Conservation (phyloP, 139 green algal species). For the Picochlorum sp. region DNA sequence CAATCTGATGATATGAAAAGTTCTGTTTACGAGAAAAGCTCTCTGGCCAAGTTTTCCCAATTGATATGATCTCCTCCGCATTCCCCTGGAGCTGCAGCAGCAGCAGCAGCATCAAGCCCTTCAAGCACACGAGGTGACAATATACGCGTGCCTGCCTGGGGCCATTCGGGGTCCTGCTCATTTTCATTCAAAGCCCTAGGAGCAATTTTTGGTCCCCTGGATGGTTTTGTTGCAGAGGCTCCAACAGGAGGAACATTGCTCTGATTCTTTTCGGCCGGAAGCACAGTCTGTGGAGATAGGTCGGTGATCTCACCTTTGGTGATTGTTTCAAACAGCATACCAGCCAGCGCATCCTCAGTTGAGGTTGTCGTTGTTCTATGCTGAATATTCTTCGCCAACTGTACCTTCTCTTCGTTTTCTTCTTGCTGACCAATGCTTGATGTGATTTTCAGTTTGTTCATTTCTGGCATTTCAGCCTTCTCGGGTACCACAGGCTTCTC, state of each 20-base stretch:
- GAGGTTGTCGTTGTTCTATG: background rate
- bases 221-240: conserved; percentile 1
- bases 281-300: conserved; percentile 3
- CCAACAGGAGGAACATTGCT: background rate
- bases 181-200: background rate
- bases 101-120: background rate
- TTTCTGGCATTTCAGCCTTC: no score
- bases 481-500: no score
- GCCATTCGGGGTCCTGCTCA: background rate
- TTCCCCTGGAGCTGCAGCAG: background rate
- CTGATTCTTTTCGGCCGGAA: background rate
- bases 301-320: background rate
- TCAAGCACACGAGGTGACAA: background rate
- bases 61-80: background rate
- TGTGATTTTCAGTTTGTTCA: no score
- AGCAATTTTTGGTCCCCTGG: background rate
- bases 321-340: conserved; percentile 2
- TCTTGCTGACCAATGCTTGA: no score
- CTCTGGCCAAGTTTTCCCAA: background rate
- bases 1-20: no score
- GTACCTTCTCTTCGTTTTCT: background rate
- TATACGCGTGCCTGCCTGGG: background rate
- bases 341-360: conserved; percentile 3
- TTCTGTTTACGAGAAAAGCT: no score
- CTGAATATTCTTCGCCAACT: background rate